A percentile compares a stretch with the other conserved stretches of the same genome.
phyloP scores from a whole-genome alignment of 805 yeast species.

The Saccharomycopsis sp. region DNA sequence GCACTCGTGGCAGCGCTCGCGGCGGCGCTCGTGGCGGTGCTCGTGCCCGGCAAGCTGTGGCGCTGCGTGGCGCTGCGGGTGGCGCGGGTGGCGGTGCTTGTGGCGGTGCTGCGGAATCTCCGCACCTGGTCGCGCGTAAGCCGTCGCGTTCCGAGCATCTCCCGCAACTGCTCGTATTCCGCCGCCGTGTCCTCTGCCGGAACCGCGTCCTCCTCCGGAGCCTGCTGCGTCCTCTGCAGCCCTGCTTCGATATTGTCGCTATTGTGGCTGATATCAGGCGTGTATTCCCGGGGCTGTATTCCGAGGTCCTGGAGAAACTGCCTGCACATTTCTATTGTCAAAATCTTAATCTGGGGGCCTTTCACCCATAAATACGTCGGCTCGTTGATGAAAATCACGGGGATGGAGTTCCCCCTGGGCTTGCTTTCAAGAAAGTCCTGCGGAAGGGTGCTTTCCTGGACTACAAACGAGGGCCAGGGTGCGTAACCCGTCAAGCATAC shows the following conservation, averaged over 20 bases:
- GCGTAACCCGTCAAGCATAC: neutral
- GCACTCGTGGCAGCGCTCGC: neutral
- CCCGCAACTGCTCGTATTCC: neutral
- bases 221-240: no score
- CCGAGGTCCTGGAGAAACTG: neutral
- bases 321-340: neutral
- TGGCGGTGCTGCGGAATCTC: neutral
- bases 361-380: slow-evolving; percentile 5
- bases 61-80: neutral
- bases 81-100: neutral
- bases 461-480: slow-evolving; percentile 6
- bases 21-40: neutral
- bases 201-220: no score
- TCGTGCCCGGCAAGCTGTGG: neutral
- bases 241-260: neutral
- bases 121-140: neutral
- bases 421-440: slow-evolving; percentile 3
- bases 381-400: slow-evolving; percentile 6
- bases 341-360: neutral
- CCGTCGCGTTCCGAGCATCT: neutral
- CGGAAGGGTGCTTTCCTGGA: neutral
- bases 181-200: no score
- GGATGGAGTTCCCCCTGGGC: neutral
- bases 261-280: no score
- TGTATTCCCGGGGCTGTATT: neutral